Evolutionary conservation across 1,284 basidiomycete species (phyloP).

Genomic region (Cutaneotrichosporon cavernicola): DNA sequence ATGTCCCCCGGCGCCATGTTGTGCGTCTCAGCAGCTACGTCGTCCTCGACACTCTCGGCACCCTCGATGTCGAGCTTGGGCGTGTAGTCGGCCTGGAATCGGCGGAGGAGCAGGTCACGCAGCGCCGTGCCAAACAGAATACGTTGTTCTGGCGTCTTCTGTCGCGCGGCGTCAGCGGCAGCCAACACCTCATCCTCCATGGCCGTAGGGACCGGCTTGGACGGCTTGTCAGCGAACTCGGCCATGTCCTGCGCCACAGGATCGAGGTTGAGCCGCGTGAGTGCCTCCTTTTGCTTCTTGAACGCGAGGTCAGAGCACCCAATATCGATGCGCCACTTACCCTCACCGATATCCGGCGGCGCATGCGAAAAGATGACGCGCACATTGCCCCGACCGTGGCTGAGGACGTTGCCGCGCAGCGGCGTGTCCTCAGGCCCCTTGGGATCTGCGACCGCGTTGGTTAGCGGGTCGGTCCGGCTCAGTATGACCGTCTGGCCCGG

Average conservation of each 20-base stretch:
- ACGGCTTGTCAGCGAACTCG: constrained; percentile 12
- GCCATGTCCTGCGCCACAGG: constrained; percentile 55
- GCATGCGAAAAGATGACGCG: constrained; percentile 61
- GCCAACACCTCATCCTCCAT: constrained; percentile 11
- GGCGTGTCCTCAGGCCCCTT: constrained; percentile 45
- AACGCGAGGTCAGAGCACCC: constrained; percentile 67
- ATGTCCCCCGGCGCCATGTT: constrained; percentile 38
- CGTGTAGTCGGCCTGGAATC: constrained; percentile 53
- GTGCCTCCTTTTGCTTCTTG: constrained; percentile 68
- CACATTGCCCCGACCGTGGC: constrained; percentile 55
- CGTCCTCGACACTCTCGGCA: constrained; percentile 1
- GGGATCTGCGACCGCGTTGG: constrained; percentile 17
- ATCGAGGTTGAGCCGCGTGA: constrained; percentile 63
- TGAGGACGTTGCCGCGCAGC: constrained; percentile 62
- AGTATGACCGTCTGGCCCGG: constrained; percentile 66
- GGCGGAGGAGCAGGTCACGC: constrained; percentile 64
- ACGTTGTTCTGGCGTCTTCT: constrained; percentile 44
- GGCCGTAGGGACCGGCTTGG: background rate
- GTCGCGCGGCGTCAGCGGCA: background rate
- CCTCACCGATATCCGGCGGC: constrained; percentile 53
- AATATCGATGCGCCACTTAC: constrained; percentile 70
- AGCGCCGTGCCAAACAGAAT: constrained; percentile 68
- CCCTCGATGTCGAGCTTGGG: constrained; percentile 20
- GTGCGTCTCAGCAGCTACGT: constrained; percentile 24
- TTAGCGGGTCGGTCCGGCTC: constrained; percentile 61